Evolutionary conservation across 2,329 filamentous ascomycete genomes (phyloP), one percentile per base, ranked within the genome.

Genomic region (Stemphylium vesicarium): DNA sequence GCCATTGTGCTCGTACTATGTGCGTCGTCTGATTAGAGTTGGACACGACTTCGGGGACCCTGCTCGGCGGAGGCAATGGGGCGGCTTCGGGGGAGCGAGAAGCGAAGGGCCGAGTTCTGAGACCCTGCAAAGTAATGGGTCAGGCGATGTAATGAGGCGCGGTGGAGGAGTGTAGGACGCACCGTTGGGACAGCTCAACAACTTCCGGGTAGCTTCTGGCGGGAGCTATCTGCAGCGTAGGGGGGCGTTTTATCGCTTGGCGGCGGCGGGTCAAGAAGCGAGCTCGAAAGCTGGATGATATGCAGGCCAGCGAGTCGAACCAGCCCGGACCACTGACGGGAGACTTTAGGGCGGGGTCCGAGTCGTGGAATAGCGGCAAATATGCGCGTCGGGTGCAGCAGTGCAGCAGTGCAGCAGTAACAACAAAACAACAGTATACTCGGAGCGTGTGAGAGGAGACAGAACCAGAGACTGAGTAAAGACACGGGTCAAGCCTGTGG

Each of bases 1-100:
- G 94, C 94, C 83, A 85, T 89, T 52, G 62, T 57, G 58, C 31
- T 54, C 59, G 47, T 57, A 63, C 56, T 44, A 46, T 59, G 45
- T 15, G 59, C 52, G 60, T 65, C 50, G 65, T 64, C 59, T 59
- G 64, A 60, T 64, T 63, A 65, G 56, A 57, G 64, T 65, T 56
- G 39, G 32, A 32, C 33, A 38, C 37, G 53, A 46, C 42, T 48
- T 57, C 48, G 10, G 26, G 62, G 59, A 56, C 65, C 64, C 63
- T 60, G 64, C 59, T 59, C 58, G 62, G 64, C 57, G 57, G 55
- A 56, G 37, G 57, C 50, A 44, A 56, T 59, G 59, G 64, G 57
- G 62, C 51, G 46, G 60, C 56, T 56, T 60, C 59, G 58, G 62
- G 57, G 39, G 49, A 53, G 56, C 43, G 50, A 36, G 41, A 49